Percentiles rank a stretch among this genome's conserved stretches.
Conservation (phyloP, 345 rosid species). For the Leavenworthia alabamica region DNA sequence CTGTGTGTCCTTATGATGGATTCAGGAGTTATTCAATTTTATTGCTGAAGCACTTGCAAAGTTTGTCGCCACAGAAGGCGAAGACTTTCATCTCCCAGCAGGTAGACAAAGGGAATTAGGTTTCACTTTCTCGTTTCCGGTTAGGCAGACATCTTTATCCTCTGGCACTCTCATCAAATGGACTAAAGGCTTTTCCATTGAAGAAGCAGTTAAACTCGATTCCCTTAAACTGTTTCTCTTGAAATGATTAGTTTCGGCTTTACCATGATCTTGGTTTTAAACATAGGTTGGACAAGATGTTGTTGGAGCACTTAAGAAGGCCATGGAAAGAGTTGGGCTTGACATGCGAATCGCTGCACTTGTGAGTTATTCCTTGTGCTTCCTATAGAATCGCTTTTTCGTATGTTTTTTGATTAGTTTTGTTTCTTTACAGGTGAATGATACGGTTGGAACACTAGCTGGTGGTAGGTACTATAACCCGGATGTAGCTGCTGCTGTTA, state of each 20-base stretch:
- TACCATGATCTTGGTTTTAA: conserved; percentile 2
- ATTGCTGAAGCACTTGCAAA: conserved; percentile 75
- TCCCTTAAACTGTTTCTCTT: background rate
- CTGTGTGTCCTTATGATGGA: background rate
- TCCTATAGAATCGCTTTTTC: background rate
- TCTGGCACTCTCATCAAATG: conserved; percentile 86
- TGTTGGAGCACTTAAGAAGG: conserved; percentile 67
- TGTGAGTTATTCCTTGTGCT: conserved; percentile 35
- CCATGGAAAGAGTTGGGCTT: conserved; percentile 69
- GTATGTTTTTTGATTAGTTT: background rate
- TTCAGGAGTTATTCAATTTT: conserved; percentile 56
- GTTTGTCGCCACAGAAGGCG: conserved; percentile 67
- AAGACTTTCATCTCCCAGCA: conserved; percentile 41
- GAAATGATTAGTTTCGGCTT: background rate
- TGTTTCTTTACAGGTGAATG: conserved; percentile 56
- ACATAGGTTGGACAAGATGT: conserved; percentile 81
- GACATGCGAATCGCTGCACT: conserved; percentile 80
- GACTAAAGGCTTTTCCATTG: conserved; percentile 89
- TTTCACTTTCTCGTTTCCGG: conserved; percentile 96
- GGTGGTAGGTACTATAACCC: conserved; percentile 70
- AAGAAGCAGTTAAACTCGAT: conserved; percentile 53
- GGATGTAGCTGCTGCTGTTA: conserved; percentile 76
- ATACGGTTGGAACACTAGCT: conserved; percentile 83
- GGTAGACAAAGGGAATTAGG: conserved; percentile 82
- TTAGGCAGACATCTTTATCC: conserved; percentile 66